phyloP scores from a whole-genome alignment of 495 filamentous ascomycete species.

The Podospora sp. region DNA sequence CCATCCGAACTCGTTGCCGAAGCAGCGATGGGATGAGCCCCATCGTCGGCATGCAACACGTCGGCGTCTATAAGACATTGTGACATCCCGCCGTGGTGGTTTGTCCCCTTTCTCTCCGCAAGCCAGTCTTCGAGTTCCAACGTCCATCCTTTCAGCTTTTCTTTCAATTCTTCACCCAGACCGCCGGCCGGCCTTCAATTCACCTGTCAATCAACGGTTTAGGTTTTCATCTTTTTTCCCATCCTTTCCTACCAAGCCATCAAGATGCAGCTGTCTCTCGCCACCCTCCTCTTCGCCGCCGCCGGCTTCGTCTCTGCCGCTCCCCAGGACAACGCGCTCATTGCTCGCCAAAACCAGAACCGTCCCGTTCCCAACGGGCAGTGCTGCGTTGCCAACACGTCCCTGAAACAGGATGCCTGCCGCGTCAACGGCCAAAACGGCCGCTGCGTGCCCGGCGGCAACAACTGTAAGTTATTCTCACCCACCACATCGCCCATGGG shows the following conservation, averaged over 20 bases:
- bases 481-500: background rate
- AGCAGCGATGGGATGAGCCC: background rate
- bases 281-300: constrained; percentile 29
- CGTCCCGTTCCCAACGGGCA: constrained; percentile 34
- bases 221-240: background rate
- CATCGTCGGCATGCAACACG: background rate
- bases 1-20: background rate
- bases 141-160: constrained; percentile 8
- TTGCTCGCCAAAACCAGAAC: constrained; percentile 35
- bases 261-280: constrained; percentile 30
- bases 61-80: constrained; percentile 1
- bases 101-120: background rate
- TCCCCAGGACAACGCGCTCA: constrained; percentile 16
- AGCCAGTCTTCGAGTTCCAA: constrained; percentile 16
- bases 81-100: background rate
- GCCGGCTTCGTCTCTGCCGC: constrained; percentile 23
- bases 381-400: constrained; percentile 39
- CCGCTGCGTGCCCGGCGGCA: constrained; percentile 34
- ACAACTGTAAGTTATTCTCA: constrained; percentile 26
- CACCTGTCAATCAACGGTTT: constrained; percentile 1
- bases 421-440: constrained; percentile 29
- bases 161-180: constrained; percentile 8
- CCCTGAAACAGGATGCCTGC: constrained; percentile 40
- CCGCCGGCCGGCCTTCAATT: constrained; percentile 17
- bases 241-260: background rate